Percentiles rank a stretch among this genome's conserved stretches.
Evolutionary conservation across 1,139 yeast species (phyloP).

Genomic region (Tardiomyces digboiensis): DNA sequence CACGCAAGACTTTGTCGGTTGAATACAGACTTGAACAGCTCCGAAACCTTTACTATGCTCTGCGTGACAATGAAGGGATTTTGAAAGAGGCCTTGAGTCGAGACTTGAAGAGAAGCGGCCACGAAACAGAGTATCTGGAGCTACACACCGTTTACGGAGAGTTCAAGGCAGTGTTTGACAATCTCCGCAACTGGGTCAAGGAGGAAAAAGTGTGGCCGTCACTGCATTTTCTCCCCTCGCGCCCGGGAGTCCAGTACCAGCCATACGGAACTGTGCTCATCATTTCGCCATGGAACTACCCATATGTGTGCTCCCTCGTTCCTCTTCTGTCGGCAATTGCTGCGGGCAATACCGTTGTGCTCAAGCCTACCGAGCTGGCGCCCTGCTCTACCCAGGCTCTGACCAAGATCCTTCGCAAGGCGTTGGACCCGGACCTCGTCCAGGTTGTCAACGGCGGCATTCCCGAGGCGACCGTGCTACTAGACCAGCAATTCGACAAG

Average conservation of each 20-base stretch:
- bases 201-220: constrained; percentile 23
- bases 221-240: constrained; percentile 31
- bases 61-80: constrained; percentile 49
- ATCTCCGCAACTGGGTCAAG: constrained; percentile 52
- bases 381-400: constrained; percentile 53
- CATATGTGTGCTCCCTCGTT: constrained; percentile 53
- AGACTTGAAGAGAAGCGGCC: constrained; percentile 57
- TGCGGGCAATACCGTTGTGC: constrained; percentile 75
- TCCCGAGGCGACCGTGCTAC: constrained; percentile 56
- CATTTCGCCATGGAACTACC: constrained; percentile 85
- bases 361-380: constrained; percentile 72
- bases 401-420: constrained; percentile 43
- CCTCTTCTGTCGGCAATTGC: constrained; percentile 80
- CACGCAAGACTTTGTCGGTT: constrained; percentile 44
- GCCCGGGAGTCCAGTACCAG: constrained; percentile 49
- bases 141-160: constrained; percentile 43
- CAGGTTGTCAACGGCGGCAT: constrained; percentile 67
- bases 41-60: constrained; percentile 56
- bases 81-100: constrained; percentile 48
- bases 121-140: constrained; percentile 58
- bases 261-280: constrained; percentile 74
- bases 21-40: constrained; percentile 54
- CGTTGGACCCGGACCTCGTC: constrained; percentile 46
- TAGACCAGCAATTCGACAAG: constrained; percentile 65
- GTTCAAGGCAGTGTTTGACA: constrained; percentile 47